Evolutionary conservation across 129 eudicot genomes (phyloP), one percentile per base, ranked within the genome.

Genomic region (Pseudognaphalium luteoalbum): DNA sequence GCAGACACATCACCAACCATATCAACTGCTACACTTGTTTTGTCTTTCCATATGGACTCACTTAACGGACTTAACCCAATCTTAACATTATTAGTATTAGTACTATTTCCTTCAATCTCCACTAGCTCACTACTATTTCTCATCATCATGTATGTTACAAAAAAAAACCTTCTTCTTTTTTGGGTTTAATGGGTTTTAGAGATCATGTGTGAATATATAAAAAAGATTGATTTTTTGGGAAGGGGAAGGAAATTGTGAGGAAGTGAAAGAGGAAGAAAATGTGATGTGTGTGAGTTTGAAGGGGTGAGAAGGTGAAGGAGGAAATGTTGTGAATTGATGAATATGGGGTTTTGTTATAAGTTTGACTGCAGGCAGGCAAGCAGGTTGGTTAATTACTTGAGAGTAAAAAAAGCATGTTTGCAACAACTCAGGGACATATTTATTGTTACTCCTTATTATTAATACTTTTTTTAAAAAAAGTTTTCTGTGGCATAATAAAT

Each of bases 1-100:
- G 99, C 99, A 22, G 99, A 95, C n/a, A 91, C 99, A 75, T 89
- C 99, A 17, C 97, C 99, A 0, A 87, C 85, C 66, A 86, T 72
- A 1, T 85, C 28, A 16, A n/a, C 90, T 5, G 79, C 28, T 25
- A 25, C 70, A 35, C 75, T 78, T 7, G 92, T 76, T 47, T 75
- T 91, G 67, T 89, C 97, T 58, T 80, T 89, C 99, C 99, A 95
- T 9, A 95, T 59, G 2, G 88, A 83, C 84, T 91, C 99, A 50
- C 99, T 95, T 35, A 95, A 68, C 1, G 99, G 99, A 65, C 97
- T 91, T 67, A 95, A 42, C 4, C 97, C 96, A 34, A 79, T 91
- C 0, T 78, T 72, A 22, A 83, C 90, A 22, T 76, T 16, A 10
- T 65, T 66, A 12, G 74, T 79, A 6, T 72, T 6, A 0, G 87